phyloP scores from a whole-genome alignment of 208 protist species.

The Trypanosoma avium region DNA sequence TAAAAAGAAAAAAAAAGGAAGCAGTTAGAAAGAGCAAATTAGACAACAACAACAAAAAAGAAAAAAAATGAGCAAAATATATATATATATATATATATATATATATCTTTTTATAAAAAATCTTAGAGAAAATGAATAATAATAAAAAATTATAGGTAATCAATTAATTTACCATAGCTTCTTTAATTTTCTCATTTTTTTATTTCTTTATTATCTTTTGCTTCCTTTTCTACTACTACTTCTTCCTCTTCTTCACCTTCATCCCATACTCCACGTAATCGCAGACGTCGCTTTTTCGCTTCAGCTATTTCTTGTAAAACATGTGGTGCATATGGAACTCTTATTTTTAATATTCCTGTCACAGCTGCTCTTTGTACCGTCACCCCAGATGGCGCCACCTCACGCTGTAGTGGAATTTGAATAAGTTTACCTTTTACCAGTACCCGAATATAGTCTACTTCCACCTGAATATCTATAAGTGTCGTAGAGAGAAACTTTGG shows the following conservation, averaged over 20 bases:
- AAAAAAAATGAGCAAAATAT: too few species aligned
- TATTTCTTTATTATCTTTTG: too few species aligned
- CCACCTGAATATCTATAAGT: constrained; percentile 90
- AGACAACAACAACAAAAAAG: too few species aligned
- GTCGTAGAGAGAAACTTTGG: constrained; percentile 95
- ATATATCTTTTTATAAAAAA: too few species aligned
- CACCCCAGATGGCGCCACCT: constrained; percentile 65
- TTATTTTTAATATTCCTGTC: constrained; percentile 83
- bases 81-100: too few species aligned
- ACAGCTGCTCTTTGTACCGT: constrained; percentile 74
- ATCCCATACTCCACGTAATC: background rate
- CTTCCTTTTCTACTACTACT: background rate
- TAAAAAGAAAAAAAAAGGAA: too few species aligned
- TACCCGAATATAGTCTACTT: constrained; percentile 91
- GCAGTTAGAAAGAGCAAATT: too few species aligned
- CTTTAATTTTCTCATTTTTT: too few species aligned
- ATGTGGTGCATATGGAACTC: constrained; percentile 63
- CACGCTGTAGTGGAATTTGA: constrained; percentile 85
- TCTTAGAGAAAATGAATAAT: too few species aligned
- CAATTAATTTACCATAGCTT: too few species aligned
- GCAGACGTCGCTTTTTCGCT: constrained; percentile 17
- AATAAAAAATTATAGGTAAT: too few species aligned
- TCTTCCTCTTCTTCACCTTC: constrained; percentile 5
- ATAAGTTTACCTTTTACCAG: constrained; percentile 94
- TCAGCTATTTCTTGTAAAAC: constrained; percentile 35